Percentiles rank a stretch among this genome's conserved stretches.
These are phyloP conservation scores for Yamadazyma atlantica DNA, from an alignment of 1,139 yeast genomes.

Conservation along the genomic window DNA sequence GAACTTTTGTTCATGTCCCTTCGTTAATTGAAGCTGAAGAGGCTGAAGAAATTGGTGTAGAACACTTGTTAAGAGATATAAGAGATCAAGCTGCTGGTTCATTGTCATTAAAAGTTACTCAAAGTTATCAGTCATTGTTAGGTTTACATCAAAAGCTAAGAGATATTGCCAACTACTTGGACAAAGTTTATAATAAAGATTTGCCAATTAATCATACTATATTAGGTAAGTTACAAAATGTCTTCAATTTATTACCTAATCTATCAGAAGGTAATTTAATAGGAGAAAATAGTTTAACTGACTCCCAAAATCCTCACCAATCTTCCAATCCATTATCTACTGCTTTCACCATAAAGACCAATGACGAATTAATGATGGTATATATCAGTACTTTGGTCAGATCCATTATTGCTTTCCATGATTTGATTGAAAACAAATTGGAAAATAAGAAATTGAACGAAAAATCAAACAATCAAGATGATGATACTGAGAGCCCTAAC, in stretches of 20 bases:
- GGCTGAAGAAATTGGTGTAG: conserved; percentile 99
- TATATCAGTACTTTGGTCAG: conserved; percentile 88
- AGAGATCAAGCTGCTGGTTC: conserved; percentile 97
- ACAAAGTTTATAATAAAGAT: conserved; percentile 66
- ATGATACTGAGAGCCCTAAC: not conserved
- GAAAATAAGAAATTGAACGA: conserved; percentile 65
- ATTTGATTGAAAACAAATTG: conserved; percentile 92
- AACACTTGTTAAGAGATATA: conserved; percentile 88
- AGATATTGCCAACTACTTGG: conserved; percentile 78
- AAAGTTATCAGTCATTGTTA: conserved; percentile 82
- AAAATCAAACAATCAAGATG: conserved; percentile 17
- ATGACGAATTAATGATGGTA: conserved; percentile 93
- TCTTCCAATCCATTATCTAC: conserved; percentile 55
- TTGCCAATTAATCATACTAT: conserved; percentile 90
- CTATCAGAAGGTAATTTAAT: conserved; percentile 34
- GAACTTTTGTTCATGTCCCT: conserved; percentile 91
- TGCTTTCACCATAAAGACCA: conserved; percentile 89
- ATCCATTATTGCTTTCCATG: conserved; percentile 95
- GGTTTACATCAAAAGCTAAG: conserved; percentile 80
- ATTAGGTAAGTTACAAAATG: conserved; percentile 90
- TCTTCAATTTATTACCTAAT: conserved; percentile 89
- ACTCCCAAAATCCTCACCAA: conserved; percentile 19
- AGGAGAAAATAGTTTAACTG: conserved; percentile 5
- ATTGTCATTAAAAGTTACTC: conserved; percentile 80
- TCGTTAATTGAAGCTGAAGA: conserved; percentile 95